Base-by-base conservation (phyloP, 768 basidiomycete genomes). In the Hypholoma fasciculare region DNA sequence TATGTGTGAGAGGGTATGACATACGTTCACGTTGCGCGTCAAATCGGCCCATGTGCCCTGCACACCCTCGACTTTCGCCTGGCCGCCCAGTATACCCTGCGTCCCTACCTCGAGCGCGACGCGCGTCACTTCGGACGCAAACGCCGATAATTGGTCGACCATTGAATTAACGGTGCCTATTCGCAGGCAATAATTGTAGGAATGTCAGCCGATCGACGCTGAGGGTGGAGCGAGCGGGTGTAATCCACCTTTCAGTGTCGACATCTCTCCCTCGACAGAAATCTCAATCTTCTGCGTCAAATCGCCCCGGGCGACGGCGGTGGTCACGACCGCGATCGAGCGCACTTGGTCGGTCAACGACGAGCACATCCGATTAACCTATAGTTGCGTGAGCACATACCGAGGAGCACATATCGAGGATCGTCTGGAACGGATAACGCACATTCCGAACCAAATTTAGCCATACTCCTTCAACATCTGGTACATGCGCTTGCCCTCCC, bases 11-110 rank as follows among this genome's bases (percentile, higher is more conserved):
- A 36, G 17, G 14, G 26, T 3, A n/a, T 30, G 60, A 78, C 84
- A 52, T 68, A 92, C 90, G 71, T 97, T 97, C 67, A 97, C 94
- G 58, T 92, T 92, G 56, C 88, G 77, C 0, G 94, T 96, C 71
- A 97, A 78, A 67, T 92, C 90, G 17, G 88, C 87, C 95, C 95
- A 97, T 7, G 94, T 94, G 16, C 95, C 95, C 70, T 94, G 90
- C 0, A 95, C 94, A 67, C 92, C 92, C 61, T 91, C 88, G 37
- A 96, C 95, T 36, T 82, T 85, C 9, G 95, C 95, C 68, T 96
- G 93, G 54, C 94, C 94, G 59, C 95, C 94, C 63, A 96, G 77
- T 46, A 92, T 92, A 67, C 91, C 94, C 65, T 94, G 88, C 3
- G 94, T 94, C 20, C 94, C 94, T 66, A 95, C 93, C 65, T 95